A percentile compares a stretch with the other conserved stretches of the same genome.
Evolutionary conservation across 2,329 filamentous ascomycete species (phyloP).

Genomic region (Gaeumannomyces sp.): DNA sequence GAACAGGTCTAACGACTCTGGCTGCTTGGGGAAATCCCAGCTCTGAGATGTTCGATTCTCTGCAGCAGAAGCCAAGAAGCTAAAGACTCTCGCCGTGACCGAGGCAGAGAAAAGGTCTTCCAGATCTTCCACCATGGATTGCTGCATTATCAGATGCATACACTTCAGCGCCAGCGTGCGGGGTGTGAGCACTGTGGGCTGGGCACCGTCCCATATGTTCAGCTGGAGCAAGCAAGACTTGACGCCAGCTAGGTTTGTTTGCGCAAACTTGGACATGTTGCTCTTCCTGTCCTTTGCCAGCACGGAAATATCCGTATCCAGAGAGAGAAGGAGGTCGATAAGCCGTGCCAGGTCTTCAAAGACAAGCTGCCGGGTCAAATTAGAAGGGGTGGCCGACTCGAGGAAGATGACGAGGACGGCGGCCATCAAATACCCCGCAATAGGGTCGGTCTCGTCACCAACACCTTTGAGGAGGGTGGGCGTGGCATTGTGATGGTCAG

Average conservation of each 20-base stretch:
- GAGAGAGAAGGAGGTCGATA: constrained; percentile 48
- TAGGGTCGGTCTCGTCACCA: constrained; percentile 50
- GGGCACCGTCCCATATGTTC: constrained; percentile 52
- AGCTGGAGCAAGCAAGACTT: constrained; percentile 46
- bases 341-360: constrained; percentile 48
- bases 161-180: constrained; percentile 58
- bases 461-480: constrained; percentile 60
- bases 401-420: constrained; percentile 59
- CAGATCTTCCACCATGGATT: constrained; percentile 41
- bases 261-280: constrained; percentile 63
- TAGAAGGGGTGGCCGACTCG: constrained; percentile 51
- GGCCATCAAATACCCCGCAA: constrained; percentile 58
- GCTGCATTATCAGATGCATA: constrained; percentile 50
- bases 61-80: constrained; percentile 32
- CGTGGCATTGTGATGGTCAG: constrained; percentile 64
- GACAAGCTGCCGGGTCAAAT: constrained; percentile 51
- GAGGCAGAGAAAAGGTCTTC: constrained; percentile 41
- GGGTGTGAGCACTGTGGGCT: constrained; percentile 44
- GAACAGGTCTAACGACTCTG: constrained; percentile 33
- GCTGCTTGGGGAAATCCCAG: constrained; percentile 29
- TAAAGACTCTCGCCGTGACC: constrained; percentile 44
- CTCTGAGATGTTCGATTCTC: constrained; percentile 25
- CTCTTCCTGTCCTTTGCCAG: constrained; percentile 59
- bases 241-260: constrained; percentile 48
- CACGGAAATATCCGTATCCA: constrained; percentile 48